A percentile compares a stretch with the other conserved stretches of the same genome.
Conservation (phyloP, 192 early-diverging fungal genomes). For the Lobosporangium transversale region DNA sequence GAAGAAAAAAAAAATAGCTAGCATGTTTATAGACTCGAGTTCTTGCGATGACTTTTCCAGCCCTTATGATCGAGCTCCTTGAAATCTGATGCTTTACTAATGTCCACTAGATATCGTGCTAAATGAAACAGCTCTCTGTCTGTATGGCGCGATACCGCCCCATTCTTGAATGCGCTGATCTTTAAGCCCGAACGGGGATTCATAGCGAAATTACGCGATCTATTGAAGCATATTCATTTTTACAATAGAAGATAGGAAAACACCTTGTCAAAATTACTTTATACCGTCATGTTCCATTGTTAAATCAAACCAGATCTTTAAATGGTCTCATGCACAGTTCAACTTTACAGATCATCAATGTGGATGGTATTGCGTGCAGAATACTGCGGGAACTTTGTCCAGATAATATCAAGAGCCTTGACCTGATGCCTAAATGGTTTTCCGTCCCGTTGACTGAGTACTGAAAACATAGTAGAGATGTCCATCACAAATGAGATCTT, state of each 20-base stretch:
- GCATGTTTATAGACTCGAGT: neutral
- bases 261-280: no score
- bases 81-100: slow-evolving; percentile 62
- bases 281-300: no score
- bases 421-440: slow-evolving; percentile 70
- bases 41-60: slow-evolving; percentile 57
- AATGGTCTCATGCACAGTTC: neutral
- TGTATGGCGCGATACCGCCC: slow-evolving; percentile 46
- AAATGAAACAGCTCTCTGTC: slow-evolving; percentile 72
- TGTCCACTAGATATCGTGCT: slow-evolving; percentile 67
- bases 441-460: slow-evolving; percentile 64
- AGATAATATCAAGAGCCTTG: slow-evolving; percentile 76
- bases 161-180: slow-evolving; percentile 72
- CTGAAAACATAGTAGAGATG: slow-evolving; percentile 74
- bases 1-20: neutral
- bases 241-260: no score
- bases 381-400: slow-evolving; percentile 66
- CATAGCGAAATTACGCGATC: slow-evolving; percentile 77
- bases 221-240: no score
- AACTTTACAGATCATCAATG: slow-evolving; percentile 71
- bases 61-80: slow-evolving; percentile 67
- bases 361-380: slow-evolving; percentile 69
- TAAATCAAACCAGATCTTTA: no score
- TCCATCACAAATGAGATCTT: slow-evolving; percentile 78
- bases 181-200: slow-evolving; percentile 75